Evolutionary conservation across 2,329 filamentous ascomycete genomes (phyloP).

Genomic region (Claviceps sp.): DNA sequence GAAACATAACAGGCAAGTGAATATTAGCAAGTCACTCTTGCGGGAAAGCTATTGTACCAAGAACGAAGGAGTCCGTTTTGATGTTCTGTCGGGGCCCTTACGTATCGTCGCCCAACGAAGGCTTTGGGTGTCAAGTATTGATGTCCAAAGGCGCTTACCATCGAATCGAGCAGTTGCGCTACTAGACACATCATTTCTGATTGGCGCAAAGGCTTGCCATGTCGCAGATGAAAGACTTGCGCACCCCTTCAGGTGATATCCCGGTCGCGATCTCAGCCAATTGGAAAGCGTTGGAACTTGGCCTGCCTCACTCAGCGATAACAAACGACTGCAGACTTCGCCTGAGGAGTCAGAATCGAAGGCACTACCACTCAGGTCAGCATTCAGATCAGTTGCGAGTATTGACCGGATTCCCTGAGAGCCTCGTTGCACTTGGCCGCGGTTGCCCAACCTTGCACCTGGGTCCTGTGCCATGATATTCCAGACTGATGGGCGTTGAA

Average conservation of each 20-base stretch:
- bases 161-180: slow-evolving; percentile 9
- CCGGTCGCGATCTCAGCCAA: slow-evolving; percentile 2
- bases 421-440: neutral
- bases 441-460: neutral
- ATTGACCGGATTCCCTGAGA: neutral
- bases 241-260: neutral
- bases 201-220: slow-evolving; percentile 9
- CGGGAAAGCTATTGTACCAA: neutral
- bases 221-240: slow-evolving; percentile 2
- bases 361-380: neutral
- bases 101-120: slow-evolving; percentile 11
- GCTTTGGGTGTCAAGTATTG: slow-evolving; percentile 11
- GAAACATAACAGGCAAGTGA: too few relatives aligned
- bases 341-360: neutral
- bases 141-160: slow-evolving; percentile 12
- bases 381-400: neutral
- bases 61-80: neutral
- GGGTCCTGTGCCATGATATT: neutral
- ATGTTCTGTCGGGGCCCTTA: neutral
- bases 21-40: neutral
- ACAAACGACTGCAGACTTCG: neutral
- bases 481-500: neutral
- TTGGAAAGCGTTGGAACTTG: neutral
- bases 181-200: slow-evolving; percentile 3
- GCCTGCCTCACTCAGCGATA: neutral